Evolutionary conservation across 2,329 filamentous ascomycete species (phyloP).

Genomic region (Hymenotorrendiella dingleyae): DNA sequence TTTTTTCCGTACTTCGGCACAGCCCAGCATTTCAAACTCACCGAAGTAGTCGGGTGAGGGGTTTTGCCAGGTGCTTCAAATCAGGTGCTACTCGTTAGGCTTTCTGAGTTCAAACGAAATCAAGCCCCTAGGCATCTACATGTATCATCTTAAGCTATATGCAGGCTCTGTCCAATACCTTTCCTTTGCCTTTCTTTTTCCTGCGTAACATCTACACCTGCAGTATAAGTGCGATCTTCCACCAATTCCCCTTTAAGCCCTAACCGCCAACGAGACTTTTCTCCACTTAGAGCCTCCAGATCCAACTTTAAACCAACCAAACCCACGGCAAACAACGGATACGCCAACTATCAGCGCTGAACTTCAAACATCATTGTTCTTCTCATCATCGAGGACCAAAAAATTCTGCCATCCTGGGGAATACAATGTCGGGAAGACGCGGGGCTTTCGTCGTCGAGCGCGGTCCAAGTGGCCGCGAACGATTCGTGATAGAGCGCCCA

Average conservation of each 20-base stretch:
- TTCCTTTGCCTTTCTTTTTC: no score
- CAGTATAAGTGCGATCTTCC: no score
- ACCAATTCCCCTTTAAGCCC: no score
- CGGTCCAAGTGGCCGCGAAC: conserved; percentile 16
- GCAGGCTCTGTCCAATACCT: no score
- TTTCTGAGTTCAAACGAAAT: no score
- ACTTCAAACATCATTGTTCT: conserved; percentile 5
- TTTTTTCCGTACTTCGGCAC: no score
- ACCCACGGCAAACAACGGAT: not conserved
- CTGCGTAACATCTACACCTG: not conserved
- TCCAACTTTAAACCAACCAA: not conserved
- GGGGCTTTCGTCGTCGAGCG: conserved; percentile 14
- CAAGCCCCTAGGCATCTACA: no score
- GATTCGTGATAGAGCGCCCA: conserved; percentile 12
- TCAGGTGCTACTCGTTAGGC: no score
- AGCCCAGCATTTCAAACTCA: no score
- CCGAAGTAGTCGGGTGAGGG: no score
- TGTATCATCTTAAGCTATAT: no score
- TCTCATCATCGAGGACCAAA: conserved; percentile 5
- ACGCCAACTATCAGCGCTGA: not conserved
- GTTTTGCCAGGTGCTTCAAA: no score
- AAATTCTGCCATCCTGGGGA: conserved; percentile 16
- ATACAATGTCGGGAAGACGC: conserved; percentile 11
- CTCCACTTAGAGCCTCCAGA: not conserved
- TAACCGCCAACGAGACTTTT: not conserved